Evolutionary conservation across 495 filamentous ascomycete species (phyloP).

Genomic region (Xylaria castorea): DNA sequence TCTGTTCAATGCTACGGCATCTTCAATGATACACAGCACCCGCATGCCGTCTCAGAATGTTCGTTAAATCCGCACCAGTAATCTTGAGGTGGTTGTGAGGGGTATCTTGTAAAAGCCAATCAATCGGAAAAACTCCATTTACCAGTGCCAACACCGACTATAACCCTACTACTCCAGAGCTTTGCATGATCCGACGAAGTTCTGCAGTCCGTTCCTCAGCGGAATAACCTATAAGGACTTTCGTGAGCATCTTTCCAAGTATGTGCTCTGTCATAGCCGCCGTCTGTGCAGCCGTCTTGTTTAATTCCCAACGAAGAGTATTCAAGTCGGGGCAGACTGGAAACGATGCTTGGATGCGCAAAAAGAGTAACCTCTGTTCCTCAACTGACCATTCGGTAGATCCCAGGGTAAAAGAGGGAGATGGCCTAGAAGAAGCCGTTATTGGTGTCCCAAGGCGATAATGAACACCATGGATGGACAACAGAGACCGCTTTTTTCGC

Average conservation of each 20-base stretch:
- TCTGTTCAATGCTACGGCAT: slow-evolving; percentile 8
- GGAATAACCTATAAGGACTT: slow-evolving; percentile 29
- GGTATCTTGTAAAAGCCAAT: slow-evolving; percentile 1
- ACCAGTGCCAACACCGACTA: slow-evolving; percentile 2
- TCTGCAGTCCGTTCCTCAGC: slow-evolving; percentile 31
- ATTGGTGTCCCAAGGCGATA: slow-evolving; percentile 2
- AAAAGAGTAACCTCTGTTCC: slow-evolving; percentile 36
- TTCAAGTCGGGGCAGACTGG: slow-evolving; percentile 32
- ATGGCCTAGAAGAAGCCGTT: slow-evolving; percentile 10
- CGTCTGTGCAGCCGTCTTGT: slow-evolving; percentile 34
- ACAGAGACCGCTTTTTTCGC: slow-evolving; percentile 31
- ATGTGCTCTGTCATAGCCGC: slow-evolving; percentile 36
- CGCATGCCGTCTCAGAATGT: neutral
- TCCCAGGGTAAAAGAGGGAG: slow-evolving; percentile 10
- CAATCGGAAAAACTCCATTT: neutral
- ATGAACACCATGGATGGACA: slow-evolving; percentile 29
- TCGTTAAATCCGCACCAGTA: neutral
- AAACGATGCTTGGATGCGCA: slow-evolving; percentile 37
- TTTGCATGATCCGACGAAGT: slow-evolving; percentile 33
- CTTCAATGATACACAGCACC: neutral
- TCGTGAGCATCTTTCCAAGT: slow-evolving; percentile 34
- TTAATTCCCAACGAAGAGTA: slow-evolving; percentile 31
- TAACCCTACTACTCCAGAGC: slow-evolving; percentile 8
- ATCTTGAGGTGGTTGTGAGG: neutral
- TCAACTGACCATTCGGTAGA: slow-evolving; percentile 32